Conservation (phyloP, 1,284 basidiomycete genomes). For the Rhodotorula sp. region DNA sequence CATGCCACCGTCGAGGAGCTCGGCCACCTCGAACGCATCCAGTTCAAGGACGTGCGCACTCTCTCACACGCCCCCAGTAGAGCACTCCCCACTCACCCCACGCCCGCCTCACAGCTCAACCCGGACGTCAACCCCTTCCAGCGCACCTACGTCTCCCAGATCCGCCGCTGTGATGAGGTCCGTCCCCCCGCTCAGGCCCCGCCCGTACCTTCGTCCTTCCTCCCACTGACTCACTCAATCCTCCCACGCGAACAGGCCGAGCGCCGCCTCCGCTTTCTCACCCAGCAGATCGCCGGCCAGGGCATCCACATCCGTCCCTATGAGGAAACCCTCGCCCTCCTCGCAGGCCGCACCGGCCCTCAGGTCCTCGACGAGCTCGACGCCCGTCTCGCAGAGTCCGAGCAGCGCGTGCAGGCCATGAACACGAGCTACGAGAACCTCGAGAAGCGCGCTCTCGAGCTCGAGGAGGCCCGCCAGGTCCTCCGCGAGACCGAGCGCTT, state of each 20-base stretch:
- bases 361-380: slow-evolving; percentile 94
- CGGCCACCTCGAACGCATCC: slow-evolving; percentile 91
- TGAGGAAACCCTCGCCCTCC: slow-evolving; percentile 63
- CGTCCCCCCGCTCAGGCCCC: neutral
- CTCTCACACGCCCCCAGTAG: neutral
- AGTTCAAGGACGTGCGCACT: slow-evolving; percentile 91
- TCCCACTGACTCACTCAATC: neutral
- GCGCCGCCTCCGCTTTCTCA: slow-evolving; percentile 88
- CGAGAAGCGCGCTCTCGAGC: slow-evolving; percentile 80
- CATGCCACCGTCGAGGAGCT: slow-evolving; percentile 95
- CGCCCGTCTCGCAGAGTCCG: slow-evolving; percentile 82
- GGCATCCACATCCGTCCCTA: slow-evolving; percentile 65
- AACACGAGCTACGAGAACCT: slow-evolving; percentile 90
- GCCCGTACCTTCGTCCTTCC: neutral
- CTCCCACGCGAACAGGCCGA: slow-evolving; percentile 88
- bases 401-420: slow-evolving; percentile 84
- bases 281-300: slow-evolving; percentile 80
- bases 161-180: slow-evolving; percentile 58
- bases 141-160: slow-evolving; percentile 94
- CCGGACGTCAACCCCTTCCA: slow-evolving; percentile 96
- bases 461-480: slow-evolving; percentile 91
- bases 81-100: neutral
- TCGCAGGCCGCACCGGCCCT: slow-evolving; percentile 81
- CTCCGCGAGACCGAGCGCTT: slow-evolving; percentile 94
- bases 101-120: slow-evolving; percentile 67